Conservation (phyloP, 176 grass and related monocot genomes). For the Triticum timopheevii region DNA sequence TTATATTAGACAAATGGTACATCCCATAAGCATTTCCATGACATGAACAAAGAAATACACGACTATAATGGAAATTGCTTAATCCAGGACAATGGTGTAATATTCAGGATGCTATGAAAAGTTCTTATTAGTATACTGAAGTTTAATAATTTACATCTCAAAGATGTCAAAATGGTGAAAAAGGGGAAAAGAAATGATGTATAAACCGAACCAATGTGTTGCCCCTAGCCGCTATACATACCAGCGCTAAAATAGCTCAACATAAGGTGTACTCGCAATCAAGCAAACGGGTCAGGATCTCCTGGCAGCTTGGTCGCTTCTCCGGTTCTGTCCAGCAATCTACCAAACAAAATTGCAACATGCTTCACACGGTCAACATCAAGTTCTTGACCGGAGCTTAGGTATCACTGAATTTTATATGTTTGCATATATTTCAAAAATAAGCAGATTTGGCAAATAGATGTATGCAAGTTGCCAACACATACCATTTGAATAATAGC, state of each 20-base stretch:
- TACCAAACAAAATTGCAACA: slow-evolving; percentile 38
- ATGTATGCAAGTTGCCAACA: slow-evolving; percentile 1
- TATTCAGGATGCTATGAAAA: slow-evolving; percentile 33
- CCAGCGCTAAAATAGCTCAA: slow-evolving; percentile 49
- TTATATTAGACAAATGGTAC: neutral
- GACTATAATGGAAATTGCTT: neutral
- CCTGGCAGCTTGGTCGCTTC: slow-evolving; percentile 83
- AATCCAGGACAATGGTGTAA: slow-evolving; percentile 11
- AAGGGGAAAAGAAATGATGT: slow-evolving; percentile 30
- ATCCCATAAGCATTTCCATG: neutral
- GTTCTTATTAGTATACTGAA: slow-evolving; percentile 46
- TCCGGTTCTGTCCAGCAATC: slow-evolving; percentile 94
- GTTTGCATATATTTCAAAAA: neutral
- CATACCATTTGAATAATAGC: neutral
- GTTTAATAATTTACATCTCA: slow-evolving; percentile 59
- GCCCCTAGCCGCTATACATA: slow-evolving; percentile 55
- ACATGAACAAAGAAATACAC: neutral
- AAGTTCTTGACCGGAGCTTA: neutral
- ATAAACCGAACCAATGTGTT: slow-evolving; percentile 25
- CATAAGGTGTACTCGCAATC: slow-evolving; percentile 94
- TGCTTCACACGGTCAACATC: neutral
- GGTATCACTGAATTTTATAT: neutral
- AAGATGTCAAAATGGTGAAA: slow-evolving; percentile 39
- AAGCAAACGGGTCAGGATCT: slow-evolving; percentile 91
- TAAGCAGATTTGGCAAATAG: neutral